Base-by-base conservation (phyloP, 192 early-diverging fungal species). In the Podila epigama region DNA sequence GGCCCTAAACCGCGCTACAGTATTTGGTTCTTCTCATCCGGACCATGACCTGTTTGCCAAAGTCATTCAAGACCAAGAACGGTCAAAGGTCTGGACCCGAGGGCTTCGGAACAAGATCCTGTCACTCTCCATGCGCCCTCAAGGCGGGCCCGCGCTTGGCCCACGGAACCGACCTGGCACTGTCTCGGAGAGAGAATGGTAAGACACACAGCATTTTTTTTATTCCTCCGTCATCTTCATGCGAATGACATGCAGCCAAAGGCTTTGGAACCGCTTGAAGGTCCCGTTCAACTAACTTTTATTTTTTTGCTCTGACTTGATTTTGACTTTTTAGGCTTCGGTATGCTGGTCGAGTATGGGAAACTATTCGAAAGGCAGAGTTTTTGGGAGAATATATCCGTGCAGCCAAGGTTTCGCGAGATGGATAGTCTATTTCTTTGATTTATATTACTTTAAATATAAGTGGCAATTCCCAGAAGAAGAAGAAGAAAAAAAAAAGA, bases 101-200 rank as follows among this genome's bases (percentile, higher is more conserved):
- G 65, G 64, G 4, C 37, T 75, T 5, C 60, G 71, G 25, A 75
- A 75, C 44, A 75, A 75, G 54, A 60, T 75, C 16, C 15, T 75
- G 13, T 75, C 71, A 5, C 36, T 75, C 2, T 75, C 71, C 34
- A 75, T 75, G 71, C 18, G 65, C 3, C 65, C 71, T 1, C 71
- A 75, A 42, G 71, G 71, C 8, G 71, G 71, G 1, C 71, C 71
- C 9, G 71, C 71, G 5, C 65, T 75, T 5, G 71, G 71, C 25
- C 65, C 71, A 11, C 42, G 71, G 15, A 58, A 51, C 25, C 57
- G 64, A 13, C 71, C 71, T 0, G 71, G 71, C 20, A 68, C 63
- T 41, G 71, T 56, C 4, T 67, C 65, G 25, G 71, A 75, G 48
- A 64, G 71, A 0, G 71, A 75, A 51, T 75, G 71, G 69, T 71